phyloP scores from a whole-genome alignment of 1,139 yeast species.

The Suhomyces terraborum region DNA sequence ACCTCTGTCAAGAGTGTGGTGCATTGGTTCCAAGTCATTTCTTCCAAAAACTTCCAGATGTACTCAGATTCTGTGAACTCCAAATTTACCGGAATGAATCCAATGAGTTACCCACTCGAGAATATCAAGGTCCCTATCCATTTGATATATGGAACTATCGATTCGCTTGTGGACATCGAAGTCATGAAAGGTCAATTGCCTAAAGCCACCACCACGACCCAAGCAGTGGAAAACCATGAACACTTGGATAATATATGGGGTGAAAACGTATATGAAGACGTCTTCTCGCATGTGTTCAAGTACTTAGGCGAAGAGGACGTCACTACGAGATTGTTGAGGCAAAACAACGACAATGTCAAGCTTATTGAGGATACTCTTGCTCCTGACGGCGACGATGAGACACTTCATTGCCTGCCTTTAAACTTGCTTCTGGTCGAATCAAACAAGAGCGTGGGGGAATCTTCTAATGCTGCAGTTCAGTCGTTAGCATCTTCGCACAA shows the following conservation, averaged over 20 bases:
- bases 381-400: slow-evolving; percentile 11
- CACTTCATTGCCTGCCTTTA: slow-evolving; percentile 11
- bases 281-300: slow-evolving; percentile 53
- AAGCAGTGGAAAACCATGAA: slow-evolving; percentile 66
- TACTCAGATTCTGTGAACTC: slow-evolving; percentile 57
- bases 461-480: neutral
- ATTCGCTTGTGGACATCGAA: slow-evolving; percentile 82
- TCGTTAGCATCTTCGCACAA: slow-evolving; percentile 3
- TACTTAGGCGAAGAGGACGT: slow-evolving; percentile 30
- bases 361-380: slow-evolving; percentile 15
- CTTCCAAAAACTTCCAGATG: slow-evolving; percentile 83
- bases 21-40: slow-evolving; percentile 94
- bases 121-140: slow-evolving; percentile 72
- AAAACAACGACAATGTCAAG: slow-evolving; percentile 8
- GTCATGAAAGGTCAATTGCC: slow-evolving; percentile 66
- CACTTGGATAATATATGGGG: slow-evolving; percentile 95
- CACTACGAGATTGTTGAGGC: slow-evolving; percentile 9
- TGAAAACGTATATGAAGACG: slow-evolving; percentile 55
- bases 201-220: slow-evolving; percentile 31
- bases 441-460: slow-evolving; percentile 1
- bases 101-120: slow-evolving; percentile 47
- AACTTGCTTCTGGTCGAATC: slow-evolving; percentile 11
- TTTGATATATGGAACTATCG: slow-evolving; percentile 75
- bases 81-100: slow-evolving; percentile 41
- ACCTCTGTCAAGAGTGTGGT: slow-evolving; percentile 91